Conservation (phyloP, 2,329 filamentous ascomycete species). For the Thermothelomyces thermophilus region DNA sequence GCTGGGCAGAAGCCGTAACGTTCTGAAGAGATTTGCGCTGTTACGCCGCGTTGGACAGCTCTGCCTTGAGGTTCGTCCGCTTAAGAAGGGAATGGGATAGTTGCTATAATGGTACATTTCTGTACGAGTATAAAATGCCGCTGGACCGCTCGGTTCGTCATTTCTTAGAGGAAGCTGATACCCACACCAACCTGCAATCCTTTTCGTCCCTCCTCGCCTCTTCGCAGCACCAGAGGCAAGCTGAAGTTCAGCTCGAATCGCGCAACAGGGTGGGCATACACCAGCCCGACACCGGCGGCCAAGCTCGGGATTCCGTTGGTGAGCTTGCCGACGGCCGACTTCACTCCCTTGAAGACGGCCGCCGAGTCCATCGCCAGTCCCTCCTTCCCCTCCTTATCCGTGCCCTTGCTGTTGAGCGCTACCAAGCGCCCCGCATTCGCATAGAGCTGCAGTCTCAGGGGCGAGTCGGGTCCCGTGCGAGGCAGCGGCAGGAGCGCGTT, state of each 20-base stretch:
- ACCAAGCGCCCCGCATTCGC: slow-evolving; percentile 84
- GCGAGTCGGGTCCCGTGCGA: slow-evolving; percentile 71
- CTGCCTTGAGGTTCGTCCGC: no score
- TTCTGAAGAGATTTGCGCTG: no score
- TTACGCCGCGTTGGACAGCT: no score
- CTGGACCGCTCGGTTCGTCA: no score
- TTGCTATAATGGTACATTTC: no score
- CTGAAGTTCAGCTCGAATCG: slow-evolving; percentile 95
- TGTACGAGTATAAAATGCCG: no score
- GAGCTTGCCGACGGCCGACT: slow-evolving; percentile 61
- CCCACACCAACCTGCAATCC: slow-evolving; percentile 93
- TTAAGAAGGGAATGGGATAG: no score
- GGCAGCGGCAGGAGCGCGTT: slow-evolving; percentile 83
- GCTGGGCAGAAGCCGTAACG: no score
- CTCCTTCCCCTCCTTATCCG: slow-evolving; percentile 39
- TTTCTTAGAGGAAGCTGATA: slow-evolving; percentile 76
- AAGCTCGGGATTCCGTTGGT: slow-evolving; percentile 72
- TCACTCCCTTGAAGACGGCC: slow-evolving; percentile 48
- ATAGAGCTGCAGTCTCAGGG: slow-evolving; percentile 82
- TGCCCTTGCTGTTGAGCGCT: slow-evolving; percentile 55
- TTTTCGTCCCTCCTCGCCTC: slow-evolving; percentile 82
- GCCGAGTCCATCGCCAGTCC: slow-evolving; percentile 36
- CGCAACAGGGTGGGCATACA: slow-evolving; percentile 91
- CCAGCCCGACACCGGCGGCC: slow-evolving; percentile 80
- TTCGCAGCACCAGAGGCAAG: slow-evolving; percentile 72